Base-by-base conservation (phyloP, 805 yeast genomes). In the Barnettozyma californica region DNA sequence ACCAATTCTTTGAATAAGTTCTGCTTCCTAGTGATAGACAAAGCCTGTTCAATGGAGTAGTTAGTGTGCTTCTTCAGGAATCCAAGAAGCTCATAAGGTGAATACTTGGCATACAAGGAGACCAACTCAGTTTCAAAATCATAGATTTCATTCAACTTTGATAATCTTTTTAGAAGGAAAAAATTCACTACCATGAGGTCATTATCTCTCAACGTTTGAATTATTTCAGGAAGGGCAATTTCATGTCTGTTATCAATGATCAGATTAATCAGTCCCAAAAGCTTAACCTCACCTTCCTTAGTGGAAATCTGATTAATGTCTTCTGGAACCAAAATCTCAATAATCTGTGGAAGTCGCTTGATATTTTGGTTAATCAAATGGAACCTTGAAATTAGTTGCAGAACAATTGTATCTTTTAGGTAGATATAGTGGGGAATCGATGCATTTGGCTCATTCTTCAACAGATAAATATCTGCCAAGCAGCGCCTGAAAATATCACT, bases 1-100 rank as follows among this genome's bases (percentile, higher is more conserved):
- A 94, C 95, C 37, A 90, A 70, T 59, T 92, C 98, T 37, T 83
- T 80, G 37, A 73, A 74, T 37, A 76, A 73, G 1, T 73, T 73
- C 20, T 73, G 68, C 10, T 62, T 50, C 51, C 81, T 81, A 58
- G 95, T 87, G 1, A 84, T 63, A 13, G 68, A 64, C n/a, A 91
- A 78, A 0, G 97, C 96, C 29, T 62, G 56, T 38, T 81, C 85
- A 39, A 90, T 77, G 52, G 86, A 77, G 61, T 84, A 86, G 55
- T 83, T 79, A 25, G 74, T 74, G 51, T 80, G 78, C 44, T 67
- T 69, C 55, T 75, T 76, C 49, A 92, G 67, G 62, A 82, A 90
- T 0, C 75, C 71, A n/a, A 85, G 65, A 13, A 92, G 71, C 40
- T 71, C 69, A 0, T 63, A 53, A 31, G 80, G 70, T 50, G 84